Conservation (phyloP, 2,329 filamentous ascomycete genomes). For the Ceratocystis cacaofunesta region DNA sequence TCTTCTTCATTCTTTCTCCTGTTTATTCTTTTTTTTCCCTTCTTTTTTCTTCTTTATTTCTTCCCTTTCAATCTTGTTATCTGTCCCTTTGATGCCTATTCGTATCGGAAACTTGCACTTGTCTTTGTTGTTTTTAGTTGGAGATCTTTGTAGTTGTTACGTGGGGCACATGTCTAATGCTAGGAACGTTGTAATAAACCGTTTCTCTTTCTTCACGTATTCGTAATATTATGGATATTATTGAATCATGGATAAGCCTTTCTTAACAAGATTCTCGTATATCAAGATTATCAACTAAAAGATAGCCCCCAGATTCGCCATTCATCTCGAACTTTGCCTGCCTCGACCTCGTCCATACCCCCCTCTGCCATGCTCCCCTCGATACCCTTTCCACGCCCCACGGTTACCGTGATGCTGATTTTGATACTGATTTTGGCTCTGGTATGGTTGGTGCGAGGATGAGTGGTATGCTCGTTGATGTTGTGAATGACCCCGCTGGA, state of each 20-base stretch:
- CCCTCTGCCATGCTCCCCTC: neutral
- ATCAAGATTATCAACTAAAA: too few relatives aligned
- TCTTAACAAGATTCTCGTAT: too few relatives aligned
- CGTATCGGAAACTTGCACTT: neutral
- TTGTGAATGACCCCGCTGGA: neutral
- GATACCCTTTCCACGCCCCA: neutral
- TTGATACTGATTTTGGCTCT: neutral
- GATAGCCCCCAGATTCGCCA: too few relatives aligned
- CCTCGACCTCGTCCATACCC: neutral
- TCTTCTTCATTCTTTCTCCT: constrained; percentile 12
- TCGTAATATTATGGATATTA: too few relatives aligned
- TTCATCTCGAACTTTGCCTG: neutral
- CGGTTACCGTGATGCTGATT: neutral
- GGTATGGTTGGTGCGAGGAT: neutral
- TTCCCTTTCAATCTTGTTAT: neutral
- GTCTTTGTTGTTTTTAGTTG: constrained; percentile 1
- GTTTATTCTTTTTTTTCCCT: constrained; percentile 18
- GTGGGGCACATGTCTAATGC: neutral
- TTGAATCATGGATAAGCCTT: too few relatives aligned
- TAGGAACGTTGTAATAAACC: too few relatives aligned
- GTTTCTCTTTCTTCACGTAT: too few relatives aligned
- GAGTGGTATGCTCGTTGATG: neutral
- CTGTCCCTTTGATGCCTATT: neutral
- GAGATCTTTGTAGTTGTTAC: neutral
- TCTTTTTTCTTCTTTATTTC: constrained; percentile 19